These are phyloP conservation scores for Aquilaria yunnanensis DNA, from an alignment of 345 rosid genomes.

Conservation along the genomic window DNA sequence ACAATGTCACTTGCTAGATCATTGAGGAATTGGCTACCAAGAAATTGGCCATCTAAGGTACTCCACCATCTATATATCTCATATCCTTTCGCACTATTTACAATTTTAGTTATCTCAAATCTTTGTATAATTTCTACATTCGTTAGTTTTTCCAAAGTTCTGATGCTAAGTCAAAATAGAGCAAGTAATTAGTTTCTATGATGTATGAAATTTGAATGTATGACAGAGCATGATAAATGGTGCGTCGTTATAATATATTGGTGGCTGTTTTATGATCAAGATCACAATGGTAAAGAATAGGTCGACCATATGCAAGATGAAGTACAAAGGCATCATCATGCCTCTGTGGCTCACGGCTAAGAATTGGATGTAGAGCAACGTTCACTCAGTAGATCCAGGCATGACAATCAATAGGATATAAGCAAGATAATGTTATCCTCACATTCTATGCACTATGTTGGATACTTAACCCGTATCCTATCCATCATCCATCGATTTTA, in stretches of 20 bases:
- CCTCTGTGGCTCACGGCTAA: conserved; percentile 32
- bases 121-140: too few species aligned
- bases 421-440: too few species aligned
- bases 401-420: too few species aligned
- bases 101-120: too few species aligned
- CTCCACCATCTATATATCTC: neutral
- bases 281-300: conserved; percentile 30
- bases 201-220: conserved; percentile 27
- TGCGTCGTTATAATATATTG: conserved; percentile 26
- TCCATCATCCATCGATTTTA: too few species aligned
- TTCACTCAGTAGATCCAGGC: conserved; percentile 25
- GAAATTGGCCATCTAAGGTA: conserved; percentile 72
- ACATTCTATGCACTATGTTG: too few species aligned
- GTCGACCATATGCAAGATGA: conserved; percentile 32
- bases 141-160: too few species aligned
- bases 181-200: too few species aligned
- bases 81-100: too few species aligned
- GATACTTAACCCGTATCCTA: too few species aligned
- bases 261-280: conserved; percentile 29
- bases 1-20: conserved; percentile 23
- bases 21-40: conserved; percentile 61
- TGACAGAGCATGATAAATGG: conserved; percentile 24
- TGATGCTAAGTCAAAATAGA: too few species aligned
- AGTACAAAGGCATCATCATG: conserved; percentile 47
- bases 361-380: conserved; percentile 23